Percentiles rank a stretch among this genome's conserved stretches.
Conservation (phyloP, 495 filamentous ascomycete species). For the Acidomyces sp. region DNA sequence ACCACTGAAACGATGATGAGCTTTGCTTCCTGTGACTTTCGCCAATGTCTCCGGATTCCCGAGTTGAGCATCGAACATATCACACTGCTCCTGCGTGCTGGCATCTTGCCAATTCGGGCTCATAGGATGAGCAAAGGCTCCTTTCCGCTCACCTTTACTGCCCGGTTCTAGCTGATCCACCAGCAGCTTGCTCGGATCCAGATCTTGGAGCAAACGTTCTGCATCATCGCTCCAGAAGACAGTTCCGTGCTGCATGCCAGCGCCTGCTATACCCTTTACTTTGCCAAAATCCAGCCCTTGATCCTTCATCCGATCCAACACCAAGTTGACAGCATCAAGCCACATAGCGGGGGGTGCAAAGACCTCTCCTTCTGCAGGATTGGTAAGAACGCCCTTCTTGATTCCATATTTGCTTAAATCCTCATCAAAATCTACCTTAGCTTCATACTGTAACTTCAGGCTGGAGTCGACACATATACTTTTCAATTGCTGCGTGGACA, state of each 20-base stretch:
- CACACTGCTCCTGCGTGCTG: constrained; percentile 83
- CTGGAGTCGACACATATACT: constrained; percentile 70
- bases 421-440: constrained; percentile 61
- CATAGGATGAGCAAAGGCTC: constrained; percentile 71
- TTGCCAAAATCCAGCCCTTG: constrained; percentile 62
- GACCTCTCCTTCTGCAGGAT: constrained; percentile 70
- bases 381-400: constrained; percentile 73
- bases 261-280: constrained; percentile 74
- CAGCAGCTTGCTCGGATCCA: constrained; percentile 37
- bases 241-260: constrained; percentile 93
- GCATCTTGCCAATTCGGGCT: constrained; percentile 97
- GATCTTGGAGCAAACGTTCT: constrained; percentile 45
- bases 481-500: constrained; percentile 94
- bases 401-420: constrained; percentile 64
- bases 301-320: constrained; percentile 57
- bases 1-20: constrained; percentile 96
- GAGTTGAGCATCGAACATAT: constrained; percentile 63
- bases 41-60: constrained; percentile 57
- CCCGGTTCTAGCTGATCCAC: constrained; percentile 25
- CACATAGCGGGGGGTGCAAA: constrained; percentile 88
- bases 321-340: constrained; percentile 81
- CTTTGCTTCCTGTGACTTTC: constrained; percentile 70
- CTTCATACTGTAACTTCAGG: constrained; percentile 61
- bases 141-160: constrained; percentile 38
- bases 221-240: constrained; percentile 75